Evolutionary conservation across 805 yeast species (phyloP).

Genomic region (Candida berthetii): DNA sequence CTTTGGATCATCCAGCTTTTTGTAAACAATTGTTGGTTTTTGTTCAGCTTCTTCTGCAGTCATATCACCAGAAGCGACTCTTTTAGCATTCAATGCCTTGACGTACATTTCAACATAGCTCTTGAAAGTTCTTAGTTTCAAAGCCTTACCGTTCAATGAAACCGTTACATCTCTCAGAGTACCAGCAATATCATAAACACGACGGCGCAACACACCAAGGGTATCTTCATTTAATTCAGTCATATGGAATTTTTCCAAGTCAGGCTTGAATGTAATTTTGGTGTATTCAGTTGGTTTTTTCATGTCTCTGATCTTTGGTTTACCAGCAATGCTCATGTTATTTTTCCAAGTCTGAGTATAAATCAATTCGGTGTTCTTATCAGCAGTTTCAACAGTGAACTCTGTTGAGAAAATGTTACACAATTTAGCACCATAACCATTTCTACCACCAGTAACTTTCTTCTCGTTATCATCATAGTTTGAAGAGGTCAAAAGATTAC

Average conservation of each 20-base stretch:
- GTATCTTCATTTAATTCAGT: slow-evolving; percentile 76
- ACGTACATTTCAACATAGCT: slow-evolving; percentile 86
- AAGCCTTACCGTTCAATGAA: slow-evolving; percentile 64
- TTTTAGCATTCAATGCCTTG: slow-evolving; percentile 55
- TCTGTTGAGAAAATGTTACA: slow-evolving; percentile 94
- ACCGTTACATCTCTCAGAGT: slow-evolving; percentile 81
- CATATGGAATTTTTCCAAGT: slow-evolving; percentile 81
- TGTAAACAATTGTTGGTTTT: slow-evolving; percentile 67
- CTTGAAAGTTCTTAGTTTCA: slow-evolving; percentile 73
- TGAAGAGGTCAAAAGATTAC: slow-evolving; percentile 89
- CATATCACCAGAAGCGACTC: slow-evolving; percentile 20
- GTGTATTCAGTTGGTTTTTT: slow-evolving; percentile 69
- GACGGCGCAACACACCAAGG: slow-evolving; percentile 78
- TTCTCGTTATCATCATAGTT: slow-evolving; percentile 94
- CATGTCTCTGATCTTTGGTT: slow-evolving; percentile 59
- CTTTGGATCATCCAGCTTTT: slow-evolving; percentile 55
- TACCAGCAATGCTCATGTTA: slow-evolving; percentile 75
- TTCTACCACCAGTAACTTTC: slow-evolving; percentile 97
- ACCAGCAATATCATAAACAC: slow-evolving; percentile 95
- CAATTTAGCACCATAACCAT: slow-evolving; percentile 95
- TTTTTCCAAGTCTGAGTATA: slow-evolving; percentile 83
- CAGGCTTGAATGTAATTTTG: slow-evolving; percentile 84
- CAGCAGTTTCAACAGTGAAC: slow-evolving; percentile 86
- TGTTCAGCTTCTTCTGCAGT: slow-evolving; percentile 28
- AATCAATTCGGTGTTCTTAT: slow-evolving; percentile 49